These are phyloP conservation scores for Plasmodium falciparum DNA, from an alignment of 169 alveolate genomes.

Conservation along the genomic window DNA sequence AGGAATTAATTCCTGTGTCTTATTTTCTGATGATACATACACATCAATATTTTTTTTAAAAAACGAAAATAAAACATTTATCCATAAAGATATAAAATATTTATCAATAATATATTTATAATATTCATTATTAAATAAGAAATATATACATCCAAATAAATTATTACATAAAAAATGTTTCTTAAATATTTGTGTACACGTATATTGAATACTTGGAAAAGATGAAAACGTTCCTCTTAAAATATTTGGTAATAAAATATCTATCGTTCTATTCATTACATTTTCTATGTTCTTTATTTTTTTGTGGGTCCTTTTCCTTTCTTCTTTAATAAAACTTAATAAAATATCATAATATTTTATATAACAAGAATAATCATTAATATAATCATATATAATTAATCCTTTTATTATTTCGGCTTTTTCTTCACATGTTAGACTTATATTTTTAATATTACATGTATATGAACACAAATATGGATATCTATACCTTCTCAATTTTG, in stretches of 20 bases:
- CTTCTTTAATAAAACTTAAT: slow-evolving; percentile 40
- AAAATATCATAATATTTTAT: slow-evolving; percentile 73
- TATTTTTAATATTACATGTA: background rate
- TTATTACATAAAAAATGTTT: slow-evolving; percentile 36
- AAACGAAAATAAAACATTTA: slow-evolving; percentile 40
- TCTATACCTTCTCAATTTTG: background rate
- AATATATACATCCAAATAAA: slow-evolving; percentile 42
- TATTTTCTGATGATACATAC: slow-evolving; percentile 18
- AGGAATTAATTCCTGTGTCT: slow-evolving; percentile 41
- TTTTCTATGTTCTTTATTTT: slow-evolving; percentile 10
- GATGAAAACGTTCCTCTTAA: slow-evolving; percentile 73
- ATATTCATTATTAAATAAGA: slow-evolving; percentile 45
- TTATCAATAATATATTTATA: slow-evolving; percentile 63
- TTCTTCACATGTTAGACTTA: slow-evolving; percentile 46
- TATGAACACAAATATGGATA: background rate
- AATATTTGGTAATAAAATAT: slow-evolving; percentile 50
- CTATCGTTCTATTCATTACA: slow-evolving; percentile 9
- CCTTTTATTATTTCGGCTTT: slow-evolving; percentile 36
- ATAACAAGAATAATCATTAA: slow-evolving; percentile 58
- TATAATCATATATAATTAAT: slow-evolving; percentile 45
- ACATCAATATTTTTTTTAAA: slow-evolving; percentile 60
- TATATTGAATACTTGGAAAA: slow-evolving; percentile 35
- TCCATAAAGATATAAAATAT: slow-evolving; percentile 45
- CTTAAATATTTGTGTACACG: slow-evolving; percentile 56
- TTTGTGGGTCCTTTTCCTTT: slow-evolving; percentile 12